These are phyloP conservation scores for Myxozyma mucilagina DNA, from an alignment of 805 yeast species.

Conservation along the genomic window DNA sequence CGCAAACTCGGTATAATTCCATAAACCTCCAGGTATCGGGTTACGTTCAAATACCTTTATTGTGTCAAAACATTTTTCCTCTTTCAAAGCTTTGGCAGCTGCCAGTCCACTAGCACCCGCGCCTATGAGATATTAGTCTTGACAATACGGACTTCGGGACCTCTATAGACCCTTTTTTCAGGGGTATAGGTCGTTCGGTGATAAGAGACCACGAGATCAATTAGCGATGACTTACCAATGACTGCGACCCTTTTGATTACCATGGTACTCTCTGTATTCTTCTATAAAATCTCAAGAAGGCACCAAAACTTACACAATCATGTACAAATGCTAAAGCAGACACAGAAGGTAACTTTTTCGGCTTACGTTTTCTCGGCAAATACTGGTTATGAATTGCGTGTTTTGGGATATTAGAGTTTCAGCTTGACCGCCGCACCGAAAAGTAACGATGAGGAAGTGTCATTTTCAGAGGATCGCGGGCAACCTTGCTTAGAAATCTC, in stretches of 20 bases:
- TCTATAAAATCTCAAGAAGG: no score
- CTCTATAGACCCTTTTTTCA: neutral
- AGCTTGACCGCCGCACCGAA: no score
- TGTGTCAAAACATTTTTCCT: constrained; percentile 48
- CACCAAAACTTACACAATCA: no score
- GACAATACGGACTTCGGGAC: neutral
- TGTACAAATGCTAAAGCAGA: no score
- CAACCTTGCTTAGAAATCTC: no score
- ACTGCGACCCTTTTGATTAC: constrained; percentile 12
- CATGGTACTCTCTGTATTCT: neutral
- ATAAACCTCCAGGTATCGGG: constrained; percentile 69
- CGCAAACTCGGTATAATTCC: constrained; percentile 58
- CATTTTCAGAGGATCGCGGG: no score
- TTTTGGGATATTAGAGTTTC: no score
- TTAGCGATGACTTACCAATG: constrained; percentile 1
- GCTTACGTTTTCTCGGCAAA: no score
- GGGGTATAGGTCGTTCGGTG: neutral
- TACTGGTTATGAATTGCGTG: no score
- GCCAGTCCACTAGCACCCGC: constrained; percentile 42
- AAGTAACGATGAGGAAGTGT: no score
- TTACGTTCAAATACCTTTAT: constrained; percentile 64
- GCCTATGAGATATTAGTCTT: constrained; percentile 7
- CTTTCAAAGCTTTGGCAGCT: constrained; percentile 59
- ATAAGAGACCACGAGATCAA: neutral
- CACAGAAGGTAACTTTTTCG: no score